Conservation (phyloP, 2,329 filamentous ascomycete genomes). For the Ascochyta clinopodiicola region DNA sequence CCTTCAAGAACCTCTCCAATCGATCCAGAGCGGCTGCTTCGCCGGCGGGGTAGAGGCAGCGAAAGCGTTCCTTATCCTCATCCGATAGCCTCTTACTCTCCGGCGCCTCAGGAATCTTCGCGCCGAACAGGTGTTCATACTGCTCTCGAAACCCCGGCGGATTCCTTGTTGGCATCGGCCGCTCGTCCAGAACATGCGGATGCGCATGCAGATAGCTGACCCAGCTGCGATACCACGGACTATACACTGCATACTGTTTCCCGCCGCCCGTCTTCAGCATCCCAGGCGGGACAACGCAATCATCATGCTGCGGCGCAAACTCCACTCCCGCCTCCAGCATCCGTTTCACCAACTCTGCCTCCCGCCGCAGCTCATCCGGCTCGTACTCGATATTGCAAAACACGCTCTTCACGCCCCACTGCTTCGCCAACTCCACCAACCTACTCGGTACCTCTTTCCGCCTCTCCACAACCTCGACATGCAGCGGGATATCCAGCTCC, state of each 20-base stretch:
- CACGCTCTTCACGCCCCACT: constrained; percentile 77
- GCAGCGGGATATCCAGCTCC: constrained; percentile 76
- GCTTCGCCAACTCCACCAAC: constrained; percentile 69
- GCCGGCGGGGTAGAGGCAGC: constrained; percentile 54
- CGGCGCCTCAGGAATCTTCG: constrained; percentile 56
- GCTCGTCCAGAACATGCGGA: constrained; percentile 68
- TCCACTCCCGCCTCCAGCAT: constrained; percentile 69
- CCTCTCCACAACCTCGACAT: constrained; percentile 73
- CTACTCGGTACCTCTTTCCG: constrained; percentile 67
- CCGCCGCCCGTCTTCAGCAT: constrained; percentile 70
- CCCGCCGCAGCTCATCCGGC: constrained; percentile 84
- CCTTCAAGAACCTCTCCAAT: constrained; percentile 54
- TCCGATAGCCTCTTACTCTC: constrained; percentile 64
- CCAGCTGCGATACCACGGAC: constrained; percentile 83
- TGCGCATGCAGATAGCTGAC: constrained; percentile 74
- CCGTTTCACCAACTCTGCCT: constrained; percentile 68
- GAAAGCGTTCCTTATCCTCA: constrained; percentile 48
- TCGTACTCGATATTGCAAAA: constrained; percentile 91
- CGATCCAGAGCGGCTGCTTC: constrained; percentile 53
- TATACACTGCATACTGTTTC: constrained; percentile 83
- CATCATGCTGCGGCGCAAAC: constrained; percentile 79
- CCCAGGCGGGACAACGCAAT: constrained; percentile 81
- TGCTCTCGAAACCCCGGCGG: constrained; percentile 54
- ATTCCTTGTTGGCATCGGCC: constrained; percentile 65
- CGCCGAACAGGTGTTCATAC: constrained; percentile 52